Evolutionary conservation across 208 protist species (phyloP).

Genomic region (Leishmania braziliensis): DNA sequence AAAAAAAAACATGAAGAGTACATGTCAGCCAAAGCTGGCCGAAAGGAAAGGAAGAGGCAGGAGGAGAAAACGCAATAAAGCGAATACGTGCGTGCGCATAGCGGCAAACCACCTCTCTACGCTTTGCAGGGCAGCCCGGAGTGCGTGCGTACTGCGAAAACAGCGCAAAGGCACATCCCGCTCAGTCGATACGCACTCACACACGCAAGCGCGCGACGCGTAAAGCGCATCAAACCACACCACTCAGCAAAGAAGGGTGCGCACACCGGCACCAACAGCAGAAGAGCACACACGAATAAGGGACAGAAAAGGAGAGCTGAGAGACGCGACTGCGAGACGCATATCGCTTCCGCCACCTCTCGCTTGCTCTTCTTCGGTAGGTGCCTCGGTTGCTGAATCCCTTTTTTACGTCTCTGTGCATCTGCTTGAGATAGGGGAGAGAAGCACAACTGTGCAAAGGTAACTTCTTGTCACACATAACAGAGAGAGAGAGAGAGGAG

Average conservation of each 20-base stretch:
- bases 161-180: too few species aligned
- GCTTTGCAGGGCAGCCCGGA: background rate
- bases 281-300: background rate
- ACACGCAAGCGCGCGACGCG: too few species aligned
- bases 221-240: too few species aligned
- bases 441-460: too few species aligned
- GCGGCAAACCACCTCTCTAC: background rate
- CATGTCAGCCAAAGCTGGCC: background rate
- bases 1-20: background rate
- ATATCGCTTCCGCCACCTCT: background rate
- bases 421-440: too few species aligned
- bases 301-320: background rate
- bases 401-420: background rate
- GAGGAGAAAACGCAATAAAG: background rate
- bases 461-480: too few species aligned
- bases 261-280: background rate
- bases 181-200: background rate
- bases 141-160: background rate
- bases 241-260: background rate
- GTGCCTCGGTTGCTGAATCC: background rate
- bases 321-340: too few species aligned
- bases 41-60: background rate
- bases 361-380: background rate
- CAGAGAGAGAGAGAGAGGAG: background rate
- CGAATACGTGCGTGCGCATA: background rate